A percentile compares a stretch with the other conserved stretches of the same genome.
Conservation (phyloP, 2,329 filamentous ascomycete species). For the Colletotrichum musicola region DNA sequence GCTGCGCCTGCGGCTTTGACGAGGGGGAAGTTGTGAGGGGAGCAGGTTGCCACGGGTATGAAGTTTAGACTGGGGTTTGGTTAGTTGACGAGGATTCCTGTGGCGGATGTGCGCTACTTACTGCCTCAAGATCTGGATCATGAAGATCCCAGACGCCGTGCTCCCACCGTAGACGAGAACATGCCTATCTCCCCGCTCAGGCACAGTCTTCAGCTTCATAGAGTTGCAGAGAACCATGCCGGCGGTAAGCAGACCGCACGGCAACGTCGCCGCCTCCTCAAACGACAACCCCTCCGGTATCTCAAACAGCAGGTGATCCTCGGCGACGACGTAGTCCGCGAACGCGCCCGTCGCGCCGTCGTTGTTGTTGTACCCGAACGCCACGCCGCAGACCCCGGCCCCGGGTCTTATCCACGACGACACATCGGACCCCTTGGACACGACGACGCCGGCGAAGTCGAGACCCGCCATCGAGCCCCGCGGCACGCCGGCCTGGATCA, state of each 20-base stretch:
- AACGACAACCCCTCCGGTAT: constrained; percentile 44
- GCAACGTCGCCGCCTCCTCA: constrained; percentile 44
- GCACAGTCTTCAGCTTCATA: constrained; percentile 46
- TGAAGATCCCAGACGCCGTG: constrained; percentile 59
- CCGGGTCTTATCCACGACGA: constrained; percentile 45
- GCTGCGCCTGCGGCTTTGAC: constrained; percentile 58
- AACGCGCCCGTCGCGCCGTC: constrained; percentile 46
- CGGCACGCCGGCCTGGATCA: constrained; percentile 43
- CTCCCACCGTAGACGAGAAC: constrained; percentile 61
- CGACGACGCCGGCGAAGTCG: constrained; percentile 51
- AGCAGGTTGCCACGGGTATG: constrained; percentile 58
- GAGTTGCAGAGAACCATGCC: constrained; percentile 33
- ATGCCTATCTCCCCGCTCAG: constrained; percentile 13
- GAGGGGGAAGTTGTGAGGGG: constrained; percentile 56
- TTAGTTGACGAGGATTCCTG: background rate
- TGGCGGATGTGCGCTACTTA: constrained; percentile 8
- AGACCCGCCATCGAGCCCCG: constrained; percentile 48
- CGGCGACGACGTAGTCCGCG: constrained; percentile 44
- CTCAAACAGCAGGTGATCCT: constrained; percentile 41
- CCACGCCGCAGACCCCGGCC: constrained; percentile 45
- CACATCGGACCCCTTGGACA: constrained; percentile 43
- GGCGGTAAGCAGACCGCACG: constrained; percentile 12
- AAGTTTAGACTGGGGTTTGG: constrained; percentile 48
- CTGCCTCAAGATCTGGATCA: constrained; percentile 44
- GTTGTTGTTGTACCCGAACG: constrained; percentile 41